A percentile compares a stretch with the other conserved stretches of the same genome.
Evolutionary conservation across 768 basidiomycete genomes (phyloP).

Genomic region (Mycena galericulata): DNA sequence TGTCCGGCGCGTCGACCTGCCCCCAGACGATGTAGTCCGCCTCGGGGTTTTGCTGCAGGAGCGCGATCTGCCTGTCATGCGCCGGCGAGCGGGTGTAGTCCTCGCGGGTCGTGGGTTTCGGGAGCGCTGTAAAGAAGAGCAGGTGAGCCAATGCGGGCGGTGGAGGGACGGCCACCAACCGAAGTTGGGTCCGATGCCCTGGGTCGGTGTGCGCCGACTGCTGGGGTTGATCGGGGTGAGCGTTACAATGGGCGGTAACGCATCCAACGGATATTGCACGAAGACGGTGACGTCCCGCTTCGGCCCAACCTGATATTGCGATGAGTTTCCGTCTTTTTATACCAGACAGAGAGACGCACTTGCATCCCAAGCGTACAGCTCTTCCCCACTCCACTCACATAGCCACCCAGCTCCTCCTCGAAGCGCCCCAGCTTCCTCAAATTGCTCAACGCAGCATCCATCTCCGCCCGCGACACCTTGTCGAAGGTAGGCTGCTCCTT

Average conservation of each 20-base stretch:
- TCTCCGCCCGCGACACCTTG: slow-evolving; percentile 9
- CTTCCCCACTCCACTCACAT: background rate
- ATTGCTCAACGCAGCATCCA: slow-evolving; percentile 3
- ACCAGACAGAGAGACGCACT: background rate
- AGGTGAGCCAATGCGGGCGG: background rate
- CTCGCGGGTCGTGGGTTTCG: background rate
- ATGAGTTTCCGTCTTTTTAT: background rate
- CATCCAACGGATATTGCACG: background rate
- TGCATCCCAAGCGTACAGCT: background rate
- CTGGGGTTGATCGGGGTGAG: background rate
- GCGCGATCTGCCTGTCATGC: slow-evolving; percentile 4
- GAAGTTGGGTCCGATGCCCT: slow-evolving; percentile 7
- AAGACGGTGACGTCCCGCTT: background rate
- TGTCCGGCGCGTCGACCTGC: slow-evolving; percentile 1
- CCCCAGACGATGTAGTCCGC: slow-evolving; percentile 16
- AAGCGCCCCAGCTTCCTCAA: slow-evolving; percentile 4
- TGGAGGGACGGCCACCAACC: background rate
- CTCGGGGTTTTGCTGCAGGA: background rate
- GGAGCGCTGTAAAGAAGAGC: background rate
- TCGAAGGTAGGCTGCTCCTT: slow-evolving; percentile 6
- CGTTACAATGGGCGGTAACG: background rate
- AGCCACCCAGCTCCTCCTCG: slow-evolving; percentile 3
- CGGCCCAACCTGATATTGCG: background rate
- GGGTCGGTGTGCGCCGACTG: background rate
- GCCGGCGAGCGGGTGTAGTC: slow-evolving; percentile 8